Base-by-base conservation (phyloP, 352 stramenopile genomes). In the Peronospora tabacina region DNA sequence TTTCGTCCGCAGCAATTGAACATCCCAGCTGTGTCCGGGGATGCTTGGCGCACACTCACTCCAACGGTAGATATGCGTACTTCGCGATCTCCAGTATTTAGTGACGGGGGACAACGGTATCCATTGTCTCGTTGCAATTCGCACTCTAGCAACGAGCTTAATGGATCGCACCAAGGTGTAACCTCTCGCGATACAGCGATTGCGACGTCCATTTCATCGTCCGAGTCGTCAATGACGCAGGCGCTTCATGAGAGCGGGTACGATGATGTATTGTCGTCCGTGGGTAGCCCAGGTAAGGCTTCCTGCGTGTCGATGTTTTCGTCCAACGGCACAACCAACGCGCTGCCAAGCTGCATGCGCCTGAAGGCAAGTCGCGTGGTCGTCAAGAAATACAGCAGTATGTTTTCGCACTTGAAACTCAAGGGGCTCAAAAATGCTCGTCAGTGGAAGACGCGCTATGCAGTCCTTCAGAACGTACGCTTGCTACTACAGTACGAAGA, bases 391-490 rank as follows among this genome's bases (percentile, higher is more conserved):
- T 68, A 83, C 35, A 75, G 68, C 44, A 89, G 80, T 46, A 54
- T 91, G 42, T 85, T 91, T 41, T 72, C 80, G 19, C 76, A 87
- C 40, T 47, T 90, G 49, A 85, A 90, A 45, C 55, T 86, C 45
- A 84, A 77, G 36, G 68, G 75, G 13, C 61, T 70, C 40, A 70
- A 66, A 37, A 85, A 70, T 37, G 59, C 64, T 28, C 63, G 76
- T 7, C 64, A 85, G 44, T 94, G 82, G 82, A 94, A 94, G 53
- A 78, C 75, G 24, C 80, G 82, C n/a, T 91, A 76, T 43, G 82
- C 82, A 2, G 73, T 91, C 22, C 47, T 94, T 19, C 69, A 91
- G 35, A 82, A 72, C 36, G 55, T 71, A 37, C 67, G 71, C 11
- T 61, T 94, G 29, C 45, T 86, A 33, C 64, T 94, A 16, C 79